Evolutionary conservation across 257 asterid species (phyloP).

Genomic region (Rhazya stricta): DNA sequence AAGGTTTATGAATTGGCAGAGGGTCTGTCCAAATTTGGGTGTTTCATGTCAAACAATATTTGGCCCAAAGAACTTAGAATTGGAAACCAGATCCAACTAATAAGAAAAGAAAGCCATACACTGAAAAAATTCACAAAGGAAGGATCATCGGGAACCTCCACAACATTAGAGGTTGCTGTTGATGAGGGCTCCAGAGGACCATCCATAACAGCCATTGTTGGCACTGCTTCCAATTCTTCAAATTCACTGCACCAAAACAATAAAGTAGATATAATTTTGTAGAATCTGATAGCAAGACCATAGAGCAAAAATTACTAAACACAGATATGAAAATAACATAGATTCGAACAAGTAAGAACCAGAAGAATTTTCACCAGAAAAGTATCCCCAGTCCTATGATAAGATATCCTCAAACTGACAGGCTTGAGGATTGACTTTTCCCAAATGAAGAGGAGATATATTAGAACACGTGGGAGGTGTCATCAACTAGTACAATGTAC

Average conservation of each 20-base stretch:
- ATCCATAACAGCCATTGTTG: slow-evolving; percentile 75
- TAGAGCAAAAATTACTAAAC: background rate
- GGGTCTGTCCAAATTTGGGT: background rate
- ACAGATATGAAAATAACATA: background rate
- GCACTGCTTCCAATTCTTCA: slow-evolving; percentile 94
- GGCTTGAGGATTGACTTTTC: background rate
- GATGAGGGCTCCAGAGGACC: slow-evolving; percentile 82
- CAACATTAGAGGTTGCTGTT: slow-evolving; percentile 38
- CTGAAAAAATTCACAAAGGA: slow-evolving; percentile 82
- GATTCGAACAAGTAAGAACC: background rate
- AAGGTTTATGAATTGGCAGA: background rate
- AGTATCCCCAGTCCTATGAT: background rate
- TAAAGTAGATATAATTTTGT: background rate
- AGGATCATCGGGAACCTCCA: slow-evolving; percentile 69
- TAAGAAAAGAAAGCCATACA: slow-evolving; percentile 38
- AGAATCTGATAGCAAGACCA: background rate
- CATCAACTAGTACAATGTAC: background rate
- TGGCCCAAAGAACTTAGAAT: background rate
- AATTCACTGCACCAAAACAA: slow-evolving; percentile 53
- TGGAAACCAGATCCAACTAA: background rate
- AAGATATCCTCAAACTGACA: background rate
- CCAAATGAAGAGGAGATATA: background rate
- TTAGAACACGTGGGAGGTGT: too few relatives aligned
- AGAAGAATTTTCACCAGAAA: background rate
- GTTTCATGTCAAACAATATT: background rate